Conservation (phyloP, 345 rosid species). For the Hevea brasiliensis region DNA sequence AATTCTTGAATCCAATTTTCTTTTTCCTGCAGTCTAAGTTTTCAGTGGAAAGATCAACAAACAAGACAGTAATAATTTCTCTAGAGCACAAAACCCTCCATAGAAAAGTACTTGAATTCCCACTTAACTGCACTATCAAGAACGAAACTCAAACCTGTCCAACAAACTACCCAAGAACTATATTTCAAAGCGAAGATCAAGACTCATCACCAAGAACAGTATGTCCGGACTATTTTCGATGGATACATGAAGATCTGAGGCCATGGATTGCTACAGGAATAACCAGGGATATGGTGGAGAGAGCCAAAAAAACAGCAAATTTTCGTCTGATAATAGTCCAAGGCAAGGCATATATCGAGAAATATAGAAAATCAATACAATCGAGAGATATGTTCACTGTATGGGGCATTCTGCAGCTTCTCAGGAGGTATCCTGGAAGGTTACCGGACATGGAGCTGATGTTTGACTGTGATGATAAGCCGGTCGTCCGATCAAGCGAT, state of each 20-base stretch:
- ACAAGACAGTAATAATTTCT: neutral
- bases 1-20: neutral
- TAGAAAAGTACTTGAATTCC: neutral
- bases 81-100: neutral
- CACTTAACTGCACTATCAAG: conserved; percentile 7
- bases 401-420: conserved; percentile 78
- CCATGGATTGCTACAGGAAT: conserved; percentile 65
- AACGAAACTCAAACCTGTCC: conserved; percentile 20
- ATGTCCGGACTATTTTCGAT: conserved; percentile 46
- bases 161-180: conserved; percentile 5
- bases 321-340: conserved; percentile 54
- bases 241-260: conserved; percentile 79
- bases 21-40: conserved; percentile 23
- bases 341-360: conserved; percentile 61
- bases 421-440: conserved; percentile 64
- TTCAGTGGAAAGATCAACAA: conserved; percentile 1
- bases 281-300: conserved; percentile 54
- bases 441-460: conserved; percentile 73
- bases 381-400: conserved; percentile 54
- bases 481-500: conserved; percentile 39
- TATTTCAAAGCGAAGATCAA: neutral
- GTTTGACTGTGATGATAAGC: conserved; percentile 60
- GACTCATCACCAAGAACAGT: neutral
- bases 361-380: conserved; percentile 45
- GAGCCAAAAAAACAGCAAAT: conserved; percentile 52